These are phyloP conservation scores for Ophiostoma ulmi DNA, from an alignment of 2,329 filamentous ascomycete genomes.

Conservation along the genomic window DNA sequence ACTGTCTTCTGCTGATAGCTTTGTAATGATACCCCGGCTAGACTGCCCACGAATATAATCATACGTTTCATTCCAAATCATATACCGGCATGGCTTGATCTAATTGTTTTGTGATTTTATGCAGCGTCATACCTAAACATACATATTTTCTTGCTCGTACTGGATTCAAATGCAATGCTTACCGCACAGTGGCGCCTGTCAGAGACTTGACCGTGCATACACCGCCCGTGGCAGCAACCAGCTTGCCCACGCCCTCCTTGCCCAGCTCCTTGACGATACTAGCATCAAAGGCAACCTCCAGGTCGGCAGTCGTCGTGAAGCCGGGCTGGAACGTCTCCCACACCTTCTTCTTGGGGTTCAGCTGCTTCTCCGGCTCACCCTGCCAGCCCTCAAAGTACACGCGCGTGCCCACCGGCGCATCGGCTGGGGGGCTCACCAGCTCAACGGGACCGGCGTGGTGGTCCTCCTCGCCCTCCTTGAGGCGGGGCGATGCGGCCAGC, in stretches of 20 bases:
- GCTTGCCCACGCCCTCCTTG: conserved; percentile 60
- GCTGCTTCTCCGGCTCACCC: conserved; percentile 82
- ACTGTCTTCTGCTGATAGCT: background rate
- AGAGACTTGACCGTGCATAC: conserved; percentile 78
- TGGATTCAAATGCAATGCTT: conserved; percentile 32
- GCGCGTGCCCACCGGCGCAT: conserved; percentile 73
- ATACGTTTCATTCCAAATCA: background rate
- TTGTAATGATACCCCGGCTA: conserved; percentile 14
- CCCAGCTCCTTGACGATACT: conserved; percentile 69
- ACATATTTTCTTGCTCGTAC: background rate
- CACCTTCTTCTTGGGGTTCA: conserved; percentile 99
- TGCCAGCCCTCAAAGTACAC: conserved; percentile 94
- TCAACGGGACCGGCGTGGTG: conserved; percentile 89
- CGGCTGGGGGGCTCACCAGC: conserved; percentile 77
- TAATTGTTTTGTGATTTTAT: background rate
- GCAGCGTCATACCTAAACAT: background rate
- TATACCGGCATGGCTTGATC: background rate
- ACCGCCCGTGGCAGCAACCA: conserved; percentile 73
- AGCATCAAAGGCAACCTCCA: conserved; percentile 85
- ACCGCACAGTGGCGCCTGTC: conserved; percentile 77
- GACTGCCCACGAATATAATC: background rate
- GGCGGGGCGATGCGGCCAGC: conserved; percentile 80
- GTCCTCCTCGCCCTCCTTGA: conserved; percentile 71
- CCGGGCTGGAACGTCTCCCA: conserved; percentile 97
- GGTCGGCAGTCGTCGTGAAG: conserved; percentile 77